Percentiles rank a stretch among this genome's conserved stretches.
Conservation (phyloP, 2,329 filamentous ascomycete species). For the Metarhizium guizhouense region DNA sequence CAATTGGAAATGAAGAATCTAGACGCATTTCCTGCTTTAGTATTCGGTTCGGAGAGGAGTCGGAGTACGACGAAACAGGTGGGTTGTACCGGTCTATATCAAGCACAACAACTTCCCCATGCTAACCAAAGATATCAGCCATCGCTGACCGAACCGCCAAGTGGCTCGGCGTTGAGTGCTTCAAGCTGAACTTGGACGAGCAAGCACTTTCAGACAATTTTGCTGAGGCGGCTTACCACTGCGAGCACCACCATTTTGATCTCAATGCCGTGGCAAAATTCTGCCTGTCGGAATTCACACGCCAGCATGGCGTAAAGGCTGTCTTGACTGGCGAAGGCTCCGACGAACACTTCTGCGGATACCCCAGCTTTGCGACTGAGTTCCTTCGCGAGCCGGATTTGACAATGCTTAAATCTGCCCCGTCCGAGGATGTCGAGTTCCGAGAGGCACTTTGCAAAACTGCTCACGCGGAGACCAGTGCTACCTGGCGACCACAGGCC, state of each 20-base stretch:
- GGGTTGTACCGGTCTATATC: no score
- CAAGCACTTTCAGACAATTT: constrained; percentile 19
- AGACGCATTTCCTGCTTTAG: constrained; percentile 32
- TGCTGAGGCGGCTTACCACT: constrained; percentile 20
- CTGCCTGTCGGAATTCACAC: constrained; percentile 36
- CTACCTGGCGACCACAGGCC: no score
- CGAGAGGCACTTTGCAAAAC: not conserved
- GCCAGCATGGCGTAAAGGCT: constrained; percentile 39
- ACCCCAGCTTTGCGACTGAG: constrained; percentile 35
- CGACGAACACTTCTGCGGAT: constrained; percentile 47
- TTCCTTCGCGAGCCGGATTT: constrained; percentile 39
- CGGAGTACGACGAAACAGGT: no score
- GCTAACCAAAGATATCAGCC: constrained; percentile 16
- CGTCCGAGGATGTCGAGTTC: constrained; percentile 2
- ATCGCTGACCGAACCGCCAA: constrained; percentile 24
- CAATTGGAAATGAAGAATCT: constrained; percentile 33
- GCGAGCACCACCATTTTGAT: constrained; percentile 29
- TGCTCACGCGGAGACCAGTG: no score
- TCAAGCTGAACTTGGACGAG: constrained; percentile 19
- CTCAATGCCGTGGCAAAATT: constrained; percentile 44
- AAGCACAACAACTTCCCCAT: no score
- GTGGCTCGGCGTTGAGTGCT: constrained; percentile 21
- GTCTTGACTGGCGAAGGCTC: constrained; percentile 43
- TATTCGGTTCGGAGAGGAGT: constrained; percentile 27
- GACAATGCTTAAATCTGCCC: constrained; percentile 20